phyloP scores from a whole-genome alignment of 305 asterid genomes.

The Vinca major region DNA sequence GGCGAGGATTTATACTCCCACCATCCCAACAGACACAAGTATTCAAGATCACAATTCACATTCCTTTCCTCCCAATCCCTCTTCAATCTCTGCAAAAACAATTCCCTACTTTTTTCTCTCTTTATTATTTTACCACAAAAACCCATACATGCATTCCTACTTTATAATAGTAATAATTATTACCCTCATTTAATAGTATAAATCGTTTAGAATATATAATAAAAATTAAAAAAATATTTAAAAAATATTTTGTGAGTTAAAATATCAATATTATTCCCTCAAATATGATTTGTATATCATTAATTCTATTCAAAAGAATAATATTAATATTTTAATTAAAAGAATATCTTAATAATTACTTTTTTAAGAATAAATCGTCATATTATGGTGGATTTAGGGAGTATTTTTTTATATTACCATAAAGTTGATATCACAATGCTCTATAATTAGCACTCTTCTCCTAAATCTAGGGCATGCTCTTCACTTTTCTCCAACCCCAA shows the following conservation, averaged over 20 bases:
- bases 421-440: slow-evolving; percentile 14
- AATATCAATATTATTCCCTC: no score
- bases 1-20: no score
- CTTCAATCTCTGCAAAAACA: slow-evolving; percentile 44
- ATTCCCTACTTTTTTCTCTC: slow-evolving; percentile 24
- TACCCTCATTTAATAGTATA: no score
- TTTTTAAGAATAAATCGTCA: no score
- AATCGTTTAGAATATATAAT: no score
- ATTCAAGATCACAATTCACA: slow-evolving; percentile 17
- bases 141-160: slow-evolving; percentile 21
- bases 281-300: no score
- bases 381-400: no score
- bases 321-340: no score
- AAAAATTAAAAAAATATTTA: no score
- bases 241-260: no score
- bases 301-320: no score
- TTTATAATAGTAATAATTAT: slow-evolving; percentile 6
- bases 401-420: background rate
- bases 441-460: slow-evolving; percentile 26
- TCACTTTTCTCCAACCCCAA: slow-evolving; percentile 36
- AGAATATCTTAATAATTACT: no score
- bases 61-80: slow-evolving; percentile 50
- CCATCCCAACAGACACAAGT: slow-evolving; percentile 14
- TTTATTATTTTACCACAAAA: slow-evolving; percentile 6
- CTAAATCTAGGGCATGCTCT: slow-evolving; percentile 49